phyloP scores from a whole-genome alignment of 768 basidiomycete genomes.

The Exsudoporus frostii region DNA sequence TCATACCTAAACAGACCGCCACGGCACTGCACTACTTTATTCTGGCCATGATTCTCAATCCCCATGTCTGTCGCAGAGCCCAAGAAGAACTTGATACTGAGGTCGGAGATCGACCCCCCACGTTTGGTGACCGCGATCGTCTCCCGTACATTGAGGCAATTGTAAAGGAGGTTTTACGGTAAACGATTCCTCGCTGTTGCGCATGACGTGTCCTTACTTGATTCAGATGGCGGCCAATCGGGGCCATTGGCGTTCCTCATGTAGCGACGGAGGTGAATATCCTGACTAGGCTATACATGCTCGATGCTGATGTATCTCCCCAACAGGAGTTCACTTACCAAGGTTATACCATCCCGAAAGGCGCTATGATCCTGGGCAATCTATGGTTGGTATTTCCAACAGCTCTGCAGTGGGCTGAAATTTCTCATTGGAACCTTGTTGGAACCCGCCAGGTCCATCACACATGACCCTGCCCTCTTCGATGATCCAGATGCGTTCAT shows the following conservation, averaged over 20 bases:
- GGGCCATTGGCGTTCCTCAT: conserved; percentile 1
- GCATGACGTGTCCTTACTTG: neutral
- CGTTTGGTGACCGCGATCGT: conserved; percentile 6
- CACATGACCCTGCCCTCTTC: conserved; percentile 6
- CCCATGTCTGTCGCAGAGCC: neutral
- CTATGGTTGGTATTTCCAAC: neutral
- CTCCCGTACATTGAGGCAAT: conserved; percentile 7
- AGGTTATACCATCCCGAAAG: conserved; percentile 4
- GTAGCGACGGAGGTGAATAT: conserved; percentile 1
- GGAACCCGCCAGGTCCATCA: neutral
- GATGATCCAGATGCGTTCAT: conserved; percentile 14
- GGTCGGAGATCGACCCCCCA: conserved; percentile 3
- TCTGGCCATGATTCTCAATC: conserved; percentile 6
- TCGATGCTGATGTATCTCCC: neutral
- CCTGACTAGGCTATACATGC: too few species aligned
- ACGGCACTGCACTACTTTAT: conserved; percentile 4
- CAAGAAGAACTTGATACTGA: conserved; percentile 4
- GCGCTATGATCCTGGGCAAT: conserved; percentile 2
- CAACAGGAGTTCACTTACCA: neutral
- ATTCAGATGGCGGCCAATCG: conserved; percentile 7
- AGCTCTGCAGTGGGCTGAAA: neutral
- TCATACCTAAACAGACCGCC: neutral
- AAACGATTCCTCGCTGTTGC: neutral
- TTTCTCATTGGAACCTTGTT: neutral
- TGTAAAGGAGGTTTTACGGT: conserved; percentile 4